Percentiles rank a stretch among this genome's conserved stretches.
phyloP scores from a whole-genome alignment of 192 early-diverging fungal species.

The Entomortierella beljakovae region DNA sequence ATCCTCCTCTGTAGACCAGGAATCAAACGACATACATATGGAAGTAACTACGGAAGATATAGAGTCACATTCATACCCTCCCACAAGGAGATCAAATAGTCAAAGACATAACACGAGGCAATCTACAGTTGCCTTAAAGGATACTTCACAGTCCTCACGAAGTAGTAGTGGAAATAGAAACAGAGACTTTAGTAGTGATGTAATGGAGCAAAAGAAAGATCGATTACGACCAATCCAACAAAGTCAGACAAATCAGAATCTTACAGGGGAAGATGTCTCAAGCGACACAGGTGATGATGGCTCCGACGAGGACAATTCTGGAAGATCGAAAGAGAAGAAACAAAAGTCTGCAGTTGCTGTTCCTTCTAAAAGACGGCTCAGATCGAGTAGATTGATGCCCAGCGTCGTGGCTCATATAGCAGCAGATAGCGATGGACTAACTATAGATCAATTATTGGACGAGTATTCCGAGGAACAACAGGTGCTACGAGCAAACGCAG shows the following conservation, averaged over 20 bases:
- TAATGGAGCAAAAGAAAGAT: background rate
- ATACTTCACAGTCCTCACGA: background rate
- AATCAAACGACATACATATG: conserved; percentile 10
- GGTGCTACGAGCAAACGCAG: conserved; percentile 21
- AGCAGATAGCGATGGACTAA: conserved; percentile 16
- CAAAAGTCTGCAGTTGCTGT: background rate
- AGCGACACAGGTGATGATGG: conserved; percentile 21
- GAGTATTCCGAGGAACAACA: conserved; percentile 37
- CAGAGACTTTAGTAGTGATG: conserved; percentile 16
- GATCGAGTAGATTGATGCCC: conserved; percentile 32
- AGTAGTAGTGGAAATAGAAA: conserved; percentile 6
- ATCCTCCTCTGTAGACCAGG: conserved; percentile 7
- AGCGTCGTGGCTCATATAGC: conserved; percentile 15
- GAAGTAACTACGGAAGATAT: conserved; percentile 13
- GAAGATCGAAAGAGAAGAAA: conserved; percentile 8
- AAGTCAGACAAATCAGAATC: conserved; percentile 18
- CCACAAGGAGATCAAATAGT: background rate
- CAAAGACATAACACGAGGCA: conserved; percentile 7
- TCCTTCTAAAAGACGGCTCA: conserved; percentile 25
- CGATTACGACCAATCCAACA: too few species aligned
- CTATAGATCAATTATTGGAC: conserved; percentile 18
- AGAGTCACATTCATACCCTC: background rate
- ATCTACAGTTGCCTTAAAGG: background rate
- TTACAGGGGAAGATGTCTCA: conserved; percentile 17
- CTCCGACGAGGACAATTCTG: conserved; percentile 24